Evolutionary conservation across 2,329 filamentous ascomycete genomes (phyloP).

Genomic region (Xylaria sp.): DNA sequence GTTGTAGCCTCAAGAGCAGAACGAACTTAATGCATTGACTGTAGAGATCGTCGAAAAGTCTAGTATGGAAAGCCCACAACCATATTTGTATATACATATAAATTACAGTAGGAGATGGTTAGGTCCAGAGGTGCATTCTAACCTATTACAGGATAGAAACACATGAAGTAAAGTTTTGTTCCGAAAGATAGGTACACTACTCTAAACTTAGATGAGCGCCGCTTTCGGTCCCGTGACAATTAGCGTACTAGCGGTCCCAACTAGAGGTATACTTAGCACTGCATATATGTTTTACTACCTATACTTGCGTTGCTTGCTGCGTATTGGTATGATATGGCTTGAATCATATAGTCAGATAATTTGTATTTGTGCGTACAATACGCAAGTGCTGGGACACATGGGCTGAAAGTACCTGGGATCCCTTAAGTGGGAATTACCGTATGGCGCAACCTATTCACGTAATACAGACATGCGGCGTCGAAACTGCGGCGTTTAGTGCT

Average conservation of each 20-base stretch:
- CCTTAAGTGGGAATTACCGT: constrained; percentile 15
- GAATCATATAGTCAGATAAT: neutral
- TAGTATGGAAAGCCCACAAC: constrained; percentile 14
- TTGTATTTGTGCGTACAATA: neutral
- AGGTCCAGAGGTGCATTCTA: neutral
- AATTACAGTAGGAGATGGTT: neutral
- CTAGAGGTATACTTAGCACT: constrained; percentile 2
- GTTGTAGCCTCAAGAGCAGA: neutral
- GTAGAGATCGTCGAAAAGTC: constrained; percentile 19
- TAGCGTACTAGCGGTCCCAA: constrained; percentile 6
- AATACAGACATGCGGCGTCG: constrained; percentile 11
- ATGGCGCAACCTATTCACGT: constrained; percentile 23
- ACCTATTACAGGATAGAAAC: constrained; percentile 3
- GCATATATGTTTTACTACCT: neutral
- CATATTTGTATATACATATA: neutral
- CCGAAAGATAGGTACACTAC: neutral
- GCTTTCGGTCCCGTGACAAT: constrained; percentile 28
- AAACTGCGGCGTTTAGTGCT: neutral
- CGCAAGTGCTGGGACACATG: neutral
- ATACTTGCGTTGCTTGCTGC: neutral
- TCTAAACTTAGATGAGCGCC: constrained; percentile 14
- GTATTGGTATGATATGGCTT: neutral
- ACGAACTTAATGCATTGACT: constrained; percentile 1
- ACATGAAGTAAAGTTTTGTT: neutral
- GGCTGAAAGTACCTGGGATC: neutral